Evolutionary conservation across 257 asterid genomes (phyloP).

Genomic region (Scutellaria barbata): DNA sequence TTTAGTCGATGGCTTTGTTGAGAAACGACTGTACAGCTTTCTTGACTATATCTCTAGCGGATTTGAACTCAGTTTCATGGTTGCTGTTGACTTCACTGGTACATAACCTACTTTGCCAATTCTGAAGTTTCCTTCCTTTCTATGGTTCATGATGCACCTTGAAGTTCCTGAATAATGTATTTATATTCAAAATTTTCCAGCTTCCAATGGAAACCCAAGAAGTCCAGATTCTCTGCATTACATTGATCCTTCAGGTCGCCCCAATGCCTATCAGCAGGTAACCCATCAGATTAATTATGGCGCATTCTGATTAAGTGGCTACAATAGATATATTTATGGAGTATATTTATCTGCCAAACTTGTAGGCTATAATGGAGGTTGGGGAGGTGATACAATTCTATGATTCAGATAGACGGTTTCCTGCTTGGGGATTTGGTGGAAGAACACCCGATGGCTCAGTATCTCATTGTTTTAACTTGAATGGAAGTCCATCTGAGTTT

Average conservation of each 20-base stretch:
- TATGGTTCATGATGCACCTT: not conserved
- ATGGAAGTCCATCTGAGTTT: slow-evolving; percentile 52
- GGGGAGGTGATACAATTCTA: slow-evolving; percentile 88
- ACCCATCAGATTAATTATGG: not conserved
- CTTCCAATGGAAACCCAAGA: slow-evolving; percentile 74
- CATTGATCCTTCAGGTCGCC: slow-evolving; percentile 63
- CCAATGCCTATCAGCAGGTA: slow-evolving; percentile 84
- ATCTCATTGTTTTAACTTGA: slow-evolving; percentile 83
- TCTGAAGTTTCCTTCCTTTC: not conserved
- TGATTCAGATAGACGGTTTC: slow-evolving; percentile 78
- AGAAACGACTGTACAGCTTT: slow-evolving; percentile 70
- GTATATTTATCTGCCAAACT: slow-evolving; percentile 13
- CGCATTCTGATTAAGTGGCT: not conserved
- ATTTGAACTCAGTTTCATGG: slow-evolving; percentile 84
- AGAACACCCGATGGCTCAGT: slow-evolving; percentile 46
- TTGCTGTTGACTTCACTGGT: slow-evolving; percentile 92
- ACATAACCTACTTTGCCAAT: slow-evolving; percentile 5
- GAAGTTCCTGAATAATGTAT: slow-evolving; percentile 24
- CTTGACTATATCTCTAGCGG: slow-evolving; percentile 87
- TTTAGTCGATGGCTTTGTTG: slow-evolving; percentile 63
- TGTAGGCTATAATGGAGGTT: slow-evolving; percentile 78
- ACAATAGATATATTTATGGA: not conserved
- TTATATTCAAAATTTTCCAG: slow-evolving; percentile 42
- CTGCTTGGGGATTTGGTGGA: slow-evolving; percentile 93
- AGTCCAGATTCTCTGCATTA: slow-evolving; percentile 63